Conservation (phyloP, 2,329 filamentous ascomycete genomes). For the Talaromyces sp. region DNA sequence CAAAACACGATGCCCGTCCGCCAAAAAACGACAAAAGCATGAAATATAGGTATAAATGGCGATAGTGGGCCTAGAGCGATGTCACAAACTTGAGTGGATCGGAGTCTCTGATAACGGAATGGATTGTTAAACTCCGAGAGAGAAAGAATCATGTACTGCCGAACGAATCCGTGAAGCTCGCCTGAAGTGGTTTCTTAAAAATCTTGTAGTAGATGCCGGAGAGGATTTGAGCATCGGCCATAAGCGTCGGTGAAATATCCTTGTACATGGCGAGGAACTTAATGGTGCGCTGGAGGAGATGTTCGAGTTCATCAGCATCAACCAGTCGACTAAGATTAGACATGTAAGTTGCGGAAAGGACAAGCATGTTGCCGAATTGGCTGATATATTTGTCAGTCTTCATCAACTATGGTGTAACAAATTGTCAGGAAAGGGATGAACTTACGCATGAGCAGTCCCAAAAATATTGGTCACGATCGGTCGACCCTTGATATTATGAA, state of each 20-base stretch:
- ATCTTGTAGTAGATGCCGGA: conserved; percentile 47
- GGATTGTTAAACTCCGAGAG: background rate
- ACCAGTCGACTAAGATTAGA: conserved; percentile 63
- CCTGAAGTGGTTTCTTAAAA: conserved; percentile 34
- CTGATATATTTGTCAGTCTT: conserved; percentile 47
- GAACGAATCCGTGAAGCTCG: conserved; percentile 14
- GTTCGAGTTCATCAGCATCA: conserved; percentile 52
- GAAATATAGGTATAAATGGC: background rate
- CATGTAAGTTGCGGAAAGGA: conserved; percentile 76
- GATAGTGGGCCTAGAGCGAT: background rate
- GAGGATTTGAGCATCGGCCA: conserved; percentile 71
- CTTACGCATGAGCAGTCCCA: conserved; percentile 93
- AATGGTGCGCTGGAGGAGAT: conserved; percentile 70
- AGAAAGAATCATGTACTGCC: background rate
- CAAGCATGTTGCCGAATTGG: conserved; percentile 94
- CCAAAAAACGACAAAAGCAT: background rate
- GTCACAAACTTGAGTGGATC: background rate
- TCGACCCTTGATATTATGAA: conserved; percentile 61
- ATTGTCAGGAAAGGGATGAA: conserved; percentile 26
- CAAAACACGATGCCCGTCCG: background rate
- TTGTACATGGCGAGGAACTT: conserved; percentile 67
- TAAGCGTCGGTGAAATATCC: conserved; percentile 70
- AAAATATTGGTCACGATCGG: conserved; percentile 94
- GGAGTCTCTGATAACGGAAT: background rate
- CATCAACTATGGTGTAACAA: background rate